Conservation (phyloP, 2,329 filamentous ascomycete genomes). For the Penicillium sp. region DNA sequence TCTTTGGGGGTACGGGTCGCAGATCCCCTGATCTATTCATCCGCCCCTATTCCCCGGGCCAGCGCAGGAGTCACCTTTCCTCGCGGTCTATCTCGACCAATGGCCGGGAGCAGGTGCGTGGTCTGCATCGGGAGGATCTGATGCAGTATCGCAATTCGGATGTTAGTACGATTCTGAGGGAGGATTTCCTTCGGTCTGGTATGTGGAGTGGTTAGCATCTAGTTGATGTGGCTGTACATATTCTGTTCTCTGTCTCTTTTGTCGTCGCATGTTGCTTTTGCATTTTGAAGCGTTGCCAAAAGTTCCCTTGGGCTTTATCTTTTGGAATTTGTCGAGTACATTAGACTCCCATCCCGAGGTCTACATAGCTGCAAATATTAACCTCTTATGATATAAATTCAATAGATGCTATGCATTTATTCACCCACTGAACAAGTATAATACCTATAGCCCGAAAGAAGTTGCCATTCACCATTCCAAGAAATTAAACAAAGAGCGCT, state of each 20-base stretch:
- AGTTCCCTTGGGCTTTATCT: background rate
- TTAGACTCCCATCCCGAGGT: background rate
- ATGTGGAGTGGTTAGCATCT: slow-evolving; percentile 10
- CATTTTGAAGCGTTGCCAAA: background rate
- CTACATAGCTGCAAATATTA: background rate
- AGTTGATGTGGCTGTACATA: background rate
- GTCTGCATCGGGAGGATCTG: slow-evolving; percentile 32
- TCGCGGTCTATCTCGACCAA: slow-evolving; percentile 24
- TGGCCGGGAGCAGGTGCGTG: slow-evolving; percentile 30
- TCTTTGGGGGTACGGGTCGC: slow-evolving; percentile 10
- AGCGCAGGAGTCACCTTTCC: slow-evolving; percentile 14
- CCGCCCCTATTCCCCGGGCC: slow-evolving; percentile 12
- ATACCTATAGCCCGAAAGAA: slow-evolving; percentile 3
- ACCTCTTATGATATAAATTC: background rate
- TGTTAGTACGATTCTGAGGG: slow-evolving; percentile 32
- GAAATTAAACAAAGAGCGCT: slow-evolving; percentile 13
- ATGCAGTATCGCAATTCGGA: slow-evolving; percentile 38
- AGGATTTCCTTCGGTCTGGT: slow-evolving; percentile 31
- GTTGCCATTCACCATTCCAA: slow-evolving; percentile 1
- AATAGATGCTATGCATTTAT: background rate
- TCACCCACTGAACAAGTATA: background rate
- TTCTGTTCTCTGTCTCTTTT: background rate
- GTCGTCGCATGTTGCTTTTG: background rate
- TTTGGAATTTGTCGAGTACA: background rate
- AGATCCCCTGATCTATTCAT: slow-evolving; percentile 2